phyloP scores from a whole-genome alignment of 31 red algal genomes.

The Porphyra umbilicalis region DNA sequence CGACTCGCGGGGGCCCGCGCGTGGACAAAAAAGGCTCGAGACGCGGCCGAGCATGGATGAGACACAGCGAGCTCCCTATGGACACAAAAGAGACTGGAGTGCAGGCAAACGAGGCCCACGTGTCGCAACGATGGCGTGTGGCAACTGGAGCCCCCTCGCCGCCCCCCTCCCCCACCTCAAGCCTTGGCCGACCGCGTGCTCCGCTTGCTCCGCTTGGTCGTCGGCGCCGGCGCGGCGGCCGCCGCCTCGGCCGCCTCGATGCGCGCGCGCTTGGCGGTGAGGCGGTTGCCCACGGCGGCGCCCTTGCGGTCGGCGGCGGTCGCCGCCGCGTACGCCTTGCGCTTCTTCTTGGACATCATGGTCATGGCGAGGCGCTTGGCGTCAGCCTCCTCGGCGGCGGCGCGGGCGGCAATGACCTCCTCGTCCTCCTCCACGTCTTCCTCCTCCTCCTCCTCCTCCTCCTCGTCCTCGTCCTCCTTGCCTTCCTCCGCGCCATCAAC shows the following conservation, averaged over 20 bases:
- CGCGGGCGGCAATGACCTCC: background rate
- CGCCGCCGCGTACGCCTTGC: background rate
- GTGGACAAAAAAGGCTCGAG: too few species aligned
- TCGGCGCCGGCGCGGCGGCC: background rate
- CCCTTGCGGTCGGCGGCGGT: background rate
- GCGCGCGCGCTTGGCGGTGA: background rate
- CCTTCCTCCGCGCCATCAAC: background rate
- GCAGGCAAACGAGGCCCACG: too few species aligned
- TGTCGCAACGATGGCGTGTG: too few species aligned
- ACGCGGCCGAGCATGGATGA: too few species aligned
- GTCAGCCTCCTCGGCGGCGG: background rate
- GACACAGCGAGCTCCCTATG: too few species aligned
- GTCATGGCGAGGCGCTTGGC: constrained; percentile 6
- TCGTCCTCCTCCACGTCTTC: constrained; percentile 25
- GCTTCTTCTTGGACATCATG: constrained; percentile 24
- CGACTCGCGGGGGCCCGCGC: too few species aligned
- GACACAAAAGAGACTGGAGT: too few species aligned
- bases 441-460: constrained; percentile 32
- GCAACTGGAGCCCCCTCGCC: too few species aligned
- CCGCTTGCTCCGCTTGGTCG: background rate
- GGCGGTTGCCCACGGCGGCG: background rate
- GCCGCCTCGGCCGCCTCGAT: background rate
- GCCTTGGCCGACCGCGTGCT: too few species aligned
- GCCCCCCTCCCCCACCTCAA: too few species aligned
- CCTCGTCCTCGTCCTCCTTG: constrained; percentile 33